Percentiles rank a stretch among this genome's conserved stretches.
Conservation (phyloP, 225 moss, liverwort and hornwort genomes). For the Pseudisothecium myosuroides region DNA sequence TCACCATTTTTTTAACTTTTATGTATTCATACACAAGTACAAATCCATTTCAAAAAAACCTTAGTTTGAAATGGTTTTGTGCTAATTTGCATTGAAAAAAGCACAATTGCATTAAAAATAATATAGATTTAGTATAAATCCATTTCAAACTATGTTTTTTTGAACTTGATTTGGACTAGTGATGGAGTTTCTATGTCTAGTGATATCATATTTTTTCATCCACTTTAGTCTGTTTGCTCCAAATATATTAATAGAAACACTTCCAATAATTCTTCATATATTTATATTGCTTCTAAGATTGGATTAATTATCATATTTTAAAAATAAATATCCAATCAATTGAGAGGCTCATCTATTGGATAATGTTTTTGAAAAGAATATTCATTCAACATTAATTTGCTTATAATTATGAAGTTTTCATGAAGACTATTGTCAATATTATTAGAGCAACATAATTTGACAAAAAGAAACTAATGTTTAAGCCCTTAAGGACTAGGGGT, state of each 20-base stretch:
- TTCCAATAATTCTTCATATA: neutral
- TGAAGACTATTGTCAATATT: neutral
- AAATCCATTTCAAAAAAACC: fast-evolving
- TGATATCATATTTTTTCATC: neutral
- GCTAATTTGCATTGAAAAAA: neutral
- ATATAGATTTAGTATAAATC: neutral
- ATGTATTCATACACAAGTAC: neutral
- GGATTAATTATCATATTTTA: neutral
- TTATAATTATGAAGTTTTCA: neutral
- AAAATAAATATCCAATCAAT: too few species aligned
- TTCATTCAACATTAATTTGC: neutral
- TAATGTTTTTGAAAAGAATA: neutral
- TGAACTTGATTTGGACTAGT: fast-evolving
- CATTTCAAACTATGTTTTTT: neutral
- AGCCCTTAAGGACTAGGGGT: fast-evolving
- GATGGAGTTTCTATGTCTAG: fast-evolving
- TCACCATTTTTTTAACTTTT: too few species aligned
- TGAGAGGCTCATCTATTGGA: neutral
- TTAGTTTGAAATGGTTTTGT: neutral
- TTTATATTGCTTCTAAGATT: neutral
- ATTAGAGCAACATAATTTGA: neutral
- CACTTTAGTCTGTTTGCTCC: neutral
- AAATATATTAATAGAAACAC: neutral
- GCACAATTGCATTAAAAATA: neutral
- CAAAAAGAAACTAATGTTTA: neutral